A percentile compares a stretch with the other conserved stretches of the same genome.
Conservation (phyloP, 108 stramenopile genomes). For the Fistulifera pelliculosa region DNA sequence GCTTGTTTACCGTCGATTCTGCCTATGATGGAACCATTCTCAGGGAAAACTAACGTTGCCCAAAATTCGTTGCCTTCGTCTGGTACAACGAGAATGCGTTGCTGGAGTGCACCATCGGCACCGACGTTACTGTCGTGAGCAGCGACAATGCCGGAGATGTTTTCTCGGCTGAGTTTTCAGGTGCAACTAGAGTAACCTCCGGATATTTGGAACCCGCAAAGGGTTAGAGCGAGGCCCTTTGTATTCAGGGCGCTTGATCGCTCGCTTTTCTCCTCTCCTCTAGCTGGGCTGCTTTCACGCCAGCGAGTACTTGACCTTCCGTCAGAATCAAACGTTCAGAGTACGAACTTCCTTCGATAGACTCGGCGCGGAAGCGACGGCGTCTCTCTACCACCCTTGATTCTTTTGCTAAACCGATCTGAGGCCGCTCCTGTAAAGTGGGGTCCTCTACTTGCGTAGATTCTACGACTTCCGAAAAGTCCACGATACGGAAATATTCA, state of each 20-base stretch:
- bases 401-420: constrained; percentile 9
- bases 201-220: constrained; percentile 16
- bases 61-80: constrained; percentile 25
- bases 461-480: constrained; percentile 41
- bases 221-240: constrained; percentile 20
- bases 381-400: constrained; percentile 42
- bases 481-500: constrained; percentile 51
- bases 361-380: constrained; percentile 56
- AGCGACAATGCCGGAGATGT: constrained; percentile 22
- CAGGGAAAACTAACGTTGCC: constrained; percentile 31
- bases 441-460: constrained; percentile 25
- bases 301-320: constrained; percentile 74
- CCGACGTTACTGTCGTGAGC: constrained; percentile 29
- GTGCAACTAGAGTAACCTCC: constrained; percentile 23
- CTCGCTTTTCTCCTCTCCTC: constrained; percentile 13
- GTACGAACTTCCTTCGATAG: constrained; percentile 24
- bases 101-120: constrained; percentile 12
- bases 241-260: no score
- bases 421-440: constrained; percentile 11
- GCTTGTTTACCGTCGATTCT: no score
- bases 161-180: constrained; percentile 18
- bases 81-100: constrained; percentile 33
- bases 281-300: constrained; percentile 55
- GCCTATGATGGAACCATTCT: neutral
- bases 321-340: constrained; percentile 48